Base-by-base conservation (phyloP, 192 early-diverging fungal species). In the Coemansia sp. region DNA sequence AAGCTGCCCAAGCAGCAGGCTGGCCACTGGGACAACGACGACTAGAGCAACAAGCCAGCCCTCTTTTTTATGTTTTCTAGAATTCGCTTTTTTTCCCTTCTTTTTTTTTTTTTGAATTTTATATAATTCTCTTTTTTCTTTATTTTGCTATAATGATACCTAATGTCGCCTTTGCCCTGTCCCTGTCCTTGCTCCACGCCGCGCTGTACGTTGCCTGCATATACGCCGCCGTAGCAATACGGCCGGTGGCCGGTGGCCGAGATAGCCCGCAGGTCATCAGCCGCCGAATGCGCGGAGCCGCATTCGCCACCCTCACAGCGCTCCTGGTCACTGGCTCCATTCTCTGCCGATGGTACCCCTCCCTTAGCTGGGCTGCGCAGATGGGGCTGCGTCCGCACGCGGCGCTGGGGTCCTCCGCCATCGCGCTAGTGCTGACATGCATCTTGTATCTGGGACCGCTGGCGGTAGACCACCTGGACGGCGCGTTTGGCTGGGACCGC, bases 11-110 rank as follows among this genome's bases (percentile, higher is more conserved):
- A 95, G 90, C 84, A 94, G 84, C 72, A 74, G 66, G 41, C 32
- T 14, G 84, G 87, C 67, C 86, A 95, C 87, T 94, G 93, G 94
- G 94, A 96, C 77, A 91, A 94, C 67, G 63, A 75, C 58, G 82
- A 84, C 65, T 84, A 66, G 58, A 5, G 31, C 11, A 46, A 45
- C n/a, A 21, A n/a, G 39, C n/a, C n/a, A n/a, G n/a, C n/a, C n/a
- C n/a, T n/a, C n/a, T n/a, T n/a, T n/a, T n/a, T n/a, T n/a, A n/a
- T n/a, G n/a, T n/a, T n/a, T 46, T 59, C 37, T 38, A 59, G 41
- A 57, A 27, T n/a, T 41, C n/a, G 19, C 21, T 23, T 29, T 9
- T 25, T 37, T 29, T 6, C 9, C 7, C 27, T 66, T 36, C 7
- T 57, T 70, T n/a, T 15, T 60, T 46, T 12, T 21, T 36, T 38